These are phyloP conservation scores for Suhomyces emberorum DNA, from an alignment of 805 yeast genomes.

Conservation along the genomic window DNA sequence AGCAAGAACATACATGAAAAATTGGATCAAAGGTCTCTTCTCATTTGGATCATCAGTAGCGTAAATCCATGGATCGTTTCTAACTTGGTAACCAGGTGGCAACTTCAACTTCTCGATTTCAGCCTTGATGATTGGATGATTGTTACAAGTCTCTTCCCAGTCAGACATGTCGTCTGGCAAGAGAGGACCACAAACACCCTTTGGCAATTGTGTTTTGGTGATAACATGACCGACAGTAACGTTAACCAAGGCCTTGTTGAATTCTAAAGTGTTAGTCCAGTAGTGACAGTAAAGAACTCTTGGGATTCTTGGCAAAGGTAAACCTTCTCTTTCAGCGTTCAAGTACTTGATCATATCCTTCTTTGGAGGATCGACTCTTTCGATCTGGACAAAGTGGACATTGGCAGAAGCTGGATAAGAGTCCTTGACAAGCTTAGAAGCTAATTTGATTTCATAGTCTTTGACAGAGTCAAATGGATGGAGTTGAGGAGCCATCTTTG, in stretches of 20 bases:
- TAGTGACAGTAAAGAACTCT: slow-evolving; percentile 69
- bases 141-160: slow-evolving; percentile 48
- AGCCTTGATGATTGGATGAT: slow-evolving; percentile 57
- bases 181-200: slow-evolving; percentile 68
- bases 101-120: slow-evolving; percentile 66
- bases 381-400: slow-evolving; percentile 65
- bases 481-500: slow-evolving; percentile 4
- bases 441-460: slow-evolving; percentile 55
- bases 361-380: slow-evolving; percentile 78
- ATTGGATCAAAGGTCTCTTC: slow-evolving; percentile 61
- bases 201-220: slow-evolving; percentile 52
- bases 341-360: slow-evolving; percentile 62
- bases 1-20: slow-evolving; percentile 68
- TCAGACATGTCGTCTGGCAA: slow-evolving; percentile 61
- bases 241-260: slow-evolving; percentile 72
- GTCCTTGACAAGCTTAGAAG: slow-evolving; percentile 61
- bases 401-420: slow-evolving; percentile 47
- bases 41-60: slow-evolving; percentile 70
- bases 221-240: slow-evolving; percentile 59
- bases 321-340: slow-evolving; percentile 56
- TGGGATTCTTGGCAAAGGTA: slow-evolving; percentile 54
- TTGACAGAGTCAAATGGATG: slow-evolving; percentile 62
- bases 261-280: slow-evolving; percentile 45
- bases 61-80: slow-evolving; percentile 82
- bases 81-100: slow-evolving; percentile 53